These are phyloP conservation scores for Glebionis coronaria DNA, from an alignment of 129 eudicot species.

Conservation along the genomic window DNA sequence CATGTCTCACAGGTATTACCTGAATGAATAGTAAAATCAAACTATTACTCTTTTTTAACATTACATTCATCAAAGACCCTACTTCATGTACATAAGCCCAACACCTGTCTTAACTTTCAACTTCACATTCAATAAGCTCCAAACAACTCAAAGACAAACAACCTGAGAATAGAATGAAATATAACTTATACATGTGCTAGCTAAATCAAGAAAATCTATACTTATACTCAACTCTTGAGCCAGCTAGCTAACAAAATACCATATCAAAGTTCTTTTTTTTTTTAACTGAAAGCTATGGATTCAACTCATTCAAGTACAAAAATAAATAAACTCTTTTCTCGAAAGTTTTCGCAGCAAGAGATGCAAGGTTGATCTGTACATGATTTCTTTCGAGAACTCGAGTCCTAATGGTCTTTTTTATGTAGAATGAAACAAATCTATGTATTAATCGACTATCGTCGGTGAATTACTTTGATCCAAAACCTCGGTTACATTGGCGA, in stretches of 20 bases:
- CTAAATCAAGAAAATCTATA: conserved; percentile 23
- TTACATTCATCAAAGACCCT: conserved; percentile 18
- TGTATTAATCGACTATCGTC: conserved; percentile 8
- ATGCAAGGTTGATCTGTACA: conserved; percentile 29
- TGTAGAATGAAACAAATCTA: background rate
- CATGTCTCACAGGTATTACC: conserved; percentile 14
- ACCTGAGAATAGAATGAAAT: conserved; percentile 26
- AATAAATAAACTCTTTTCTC: background rate
- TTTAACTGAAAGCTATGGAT: conserved; percentile 5
- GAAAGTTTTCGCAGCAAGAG: conserved; percentile 6
- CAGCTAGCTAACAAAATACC: conserved; percentile 16
- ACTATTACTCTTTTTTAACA: conserved; percentile 21
- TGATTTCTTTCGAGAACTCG: conserved; percentile 18
- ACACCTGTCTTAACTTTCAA: conserved; percentile 25
- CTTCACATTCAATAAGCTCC: conserved; percentile 32
- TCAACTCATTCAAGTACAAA: conserved; percentile 1
- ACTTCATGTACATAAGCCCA: conserved; percentile 27
- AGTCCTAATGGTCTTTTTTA: conserved; percentile 1
- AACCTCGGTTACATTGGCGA: conserved; percentile 47
- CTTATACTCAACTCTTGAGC: conserved; percentile 15
- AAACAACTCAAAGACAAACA: conserved; percentile 35
- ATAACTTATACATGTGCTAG: conserved; percentile 22
- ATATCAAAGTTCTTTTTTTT: conserved; percentile 1
- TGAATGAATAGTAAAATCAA: conserved; percentile 15
- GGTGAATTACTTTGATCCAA: conserved; percentile 34